These are phyloP conservation scores for Aspergillus sp. DNA, from an alignment of 2,329 filamentous ascomycete species.

Conservation along the genomic window DNA sequence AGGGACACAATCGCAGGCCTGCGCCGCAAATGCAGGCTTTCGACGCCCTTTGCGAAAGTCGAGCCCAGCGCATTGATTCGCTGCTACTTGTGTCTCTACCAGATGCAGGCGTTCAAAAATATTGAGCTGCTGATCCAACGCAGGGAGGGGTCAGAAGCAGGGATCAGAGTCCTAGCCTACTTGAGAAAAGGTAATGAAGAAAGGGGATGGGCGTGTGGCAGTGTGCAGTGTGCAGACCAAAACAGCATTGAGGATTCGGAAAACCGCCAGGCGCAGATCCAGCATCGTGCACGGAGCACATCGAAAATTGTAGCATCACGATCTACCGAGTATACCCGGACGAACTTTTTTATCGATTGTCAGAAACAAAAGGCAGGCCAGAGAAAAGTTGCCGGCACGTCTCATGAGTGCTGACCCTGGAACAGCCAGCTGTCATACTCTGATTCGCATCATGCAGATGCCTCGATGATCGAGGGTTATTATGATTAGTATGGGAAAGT, in stretches of 20 bases:
- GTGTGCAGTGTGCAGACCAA: too few species aligned
- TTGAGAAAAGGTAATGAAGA: constrained; percentile 6
- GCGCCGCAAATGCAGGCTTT: neutral
- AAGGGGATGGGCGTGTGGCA: neutral
- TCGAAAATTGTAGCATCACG: neutral
- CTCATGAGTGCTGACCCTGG: neutral
- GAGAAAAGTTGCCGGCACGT: neutral
- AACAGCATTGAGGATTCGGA: neutral
- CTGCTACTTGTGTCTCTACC: neutral
- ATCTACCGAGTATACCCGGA: neutral
- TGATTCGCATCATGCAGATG: neutral
- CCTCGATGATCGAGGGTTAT: neutral
- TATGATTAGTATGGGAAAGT: neutral
- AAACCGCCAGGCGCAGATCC: neutral
- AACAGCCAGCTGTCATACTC: neutral
- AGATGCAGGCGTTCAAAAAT: neutral
- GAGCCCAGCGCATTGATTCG: neutral
- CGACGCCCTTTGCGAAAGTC: neutral
- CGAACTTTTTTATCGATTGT: neutral
- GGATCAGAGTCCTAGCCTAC: neutral
- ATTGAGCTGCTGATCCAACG: neutral
- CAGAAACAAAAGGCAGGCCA: neutral
- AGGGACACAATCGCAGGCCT: neutral
- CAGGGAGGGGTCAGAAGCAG: constrained; percentile 2
- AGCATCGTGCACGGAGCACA: neutral